Percentiles rank a stretch among this genome's conserved stretches.
phyloP scores from a whole-genome alignment of 805 yeast species.

The Pichia nakasei region DNA sequence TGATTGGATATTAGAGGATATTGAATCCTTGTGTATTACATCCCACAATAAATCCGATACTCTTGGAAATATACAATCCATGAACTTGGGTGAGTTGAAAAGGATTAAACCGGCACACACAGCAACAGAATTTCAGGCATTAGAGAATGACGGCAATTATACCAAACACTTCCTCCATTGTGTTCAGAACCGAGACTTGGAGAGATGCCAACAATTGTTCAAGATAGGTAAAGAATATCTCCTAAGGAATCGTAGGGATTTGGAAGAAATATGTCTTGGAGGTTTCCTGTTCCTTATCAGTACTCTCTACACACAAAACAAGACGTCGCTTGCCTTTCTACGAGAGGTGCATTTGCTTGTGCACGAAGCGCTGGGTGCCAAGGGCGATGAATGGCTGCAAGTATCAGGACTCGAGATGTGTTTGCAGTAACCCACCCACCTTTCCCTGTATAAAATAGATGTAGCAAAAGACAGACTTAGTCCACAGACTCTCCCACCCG shows the following conservation, averaged over 20 bases:
- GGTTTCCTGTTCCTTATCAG: neutral
- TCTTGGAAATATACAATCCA: no score
- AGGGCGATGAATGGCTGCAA: no score
- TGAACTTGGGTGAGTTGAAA: neutral
- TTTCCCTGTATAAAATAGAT: no score
- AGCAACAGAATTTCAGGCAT: neutral
- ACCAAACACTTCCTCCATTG: neutral
- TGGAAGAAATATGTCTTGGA: neutral
- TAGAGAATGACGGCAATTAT: neutral
- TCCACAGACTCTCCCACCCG: no score
- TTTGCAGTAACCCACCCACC: no score
- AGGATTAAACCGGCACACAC: neutral
- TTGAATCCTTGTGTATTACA: neutral
- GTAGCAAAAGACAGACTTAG: no score
- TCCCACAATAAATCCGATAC: neutral
- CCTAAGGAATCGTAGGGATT: neutral
- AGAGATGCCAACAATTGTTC: neutral
- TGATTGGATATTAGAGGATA: neutral
- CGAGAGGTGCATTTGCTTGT: neutral
- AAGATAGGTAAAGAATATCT: constrained; percentile 3
- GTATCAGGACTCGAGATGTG: no score
- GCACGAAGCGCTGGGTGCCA: neutral
- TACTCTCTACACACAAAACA: neutral
- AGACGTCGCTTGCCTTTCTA: neutral
- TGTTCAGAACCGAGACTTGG: neutral